Percentiles rank a stretch among this genome's conserved stretches.
Evolutionary conservation across 2,329 filamentous ascomycete species (phyloP).

Genomic region (Teratosphaeria gauchensis): DNA sequence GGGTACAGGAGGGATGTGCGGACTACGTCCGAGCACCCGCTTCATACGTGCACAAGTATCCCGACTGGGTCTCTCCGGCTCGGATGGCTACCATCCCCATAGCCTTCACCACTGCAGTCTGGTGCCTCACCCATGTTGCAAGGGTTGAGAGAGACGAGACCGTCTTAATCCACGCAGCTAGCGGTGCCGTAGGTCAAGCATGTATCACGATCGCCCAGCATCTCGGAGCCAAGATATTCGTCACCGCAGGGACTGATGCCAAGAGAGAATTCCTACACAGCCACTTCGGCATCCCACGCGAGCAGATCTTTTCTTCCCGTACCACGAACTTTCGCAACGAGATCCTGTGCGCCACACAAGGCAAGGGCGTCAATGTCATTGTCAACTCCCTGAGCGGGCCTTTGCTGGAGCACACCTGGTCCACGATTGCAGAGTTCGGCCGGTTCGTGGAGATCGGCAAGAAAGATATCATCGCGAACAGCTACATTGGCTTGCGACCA

Average conservation of each 20-base stretch:
- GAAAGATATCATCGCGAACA: slow-evolving; percentile 11
- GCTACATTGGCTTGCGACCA: slow-evolving; percentile 7
- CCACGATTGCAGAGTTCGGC: slow-evolving; percentile 22
- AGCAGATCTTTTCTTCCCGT: slow-evolving; percentile 25
- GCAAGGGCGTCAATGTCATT: slow-evolving; percentile 27
- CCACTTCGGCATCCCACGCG: slow-evolving; percentile 12
- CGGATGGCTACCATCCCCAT: too few species aligned
- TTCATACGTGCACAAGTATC: too few species aligned
- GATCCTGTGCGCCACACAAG: slow-evolving; percentile 19
- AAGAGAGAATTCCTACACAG: slow-evolving; percentile 17
- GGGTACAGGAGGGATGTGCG: too few species aligned
- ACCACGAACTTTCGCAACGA: slow-evolving; percentile 20
- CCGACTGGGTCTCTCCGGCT: too few species aligned
- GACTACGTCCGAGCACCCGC: too few species aligned
- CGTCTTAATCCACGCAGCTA: slow-evolving; percentile 26
- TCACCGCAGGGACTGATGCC: slow-evolving; percentile 19
- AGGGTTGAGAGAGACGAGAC: slow-evolving; percentile 24
- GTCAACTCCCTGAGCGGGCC: slow-evolving; percentile 24
- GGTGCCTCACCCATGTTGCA: slow-evolving; percentile 22
- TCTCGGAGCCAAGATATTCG: slow-evolving; percentile 22
- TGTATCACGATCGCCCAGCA: slow-evolving; percentile 18
- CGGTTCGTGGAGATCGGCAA: slow-evolving; percentile 22
- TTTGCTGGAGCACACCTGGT: slow-evolving; percentile 17
- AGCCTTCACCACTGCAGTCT: not conserved
- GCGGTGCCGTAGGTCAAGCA: slow-evolving; percentile 24